Percentiles rank a stretch among this genome's conserved stretches.
Evolutionary conservation across 805 yeast species (phyloP).

Genomic region (Torulaspora gathmanii): DNA sequence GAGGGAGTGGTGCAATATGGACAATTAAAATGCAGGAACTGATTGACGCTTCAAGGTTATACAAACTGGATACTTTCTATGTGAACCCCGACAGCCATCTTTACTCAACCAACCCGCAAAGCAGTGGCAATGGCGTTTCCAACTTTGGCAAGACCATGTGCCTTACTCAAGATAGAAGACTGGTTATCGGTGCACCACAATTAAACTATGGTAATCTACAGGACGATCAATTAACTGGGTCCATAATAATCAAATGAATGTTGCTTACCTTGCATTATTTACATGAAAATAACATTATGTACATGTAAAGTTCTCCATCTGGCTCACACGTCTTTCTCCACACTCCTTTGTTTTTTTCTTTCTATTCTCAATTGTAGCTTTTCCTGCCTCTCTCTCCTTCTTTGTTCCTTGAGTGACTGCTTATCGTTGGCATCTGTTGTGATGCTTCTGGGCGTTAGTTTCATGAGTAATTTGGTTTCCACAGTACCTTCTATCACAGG

Average conservation of each 20-base stretch:
- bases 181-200: constrained; percentile 41
- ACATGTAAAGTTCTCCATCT: background rate
- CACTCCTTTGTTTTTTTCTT: constrained; percentile 18
- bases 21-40: constrained; percentile 29
- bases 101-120: constrained; percentile 16
- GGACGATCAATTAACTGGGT: constrained; percentile 34
- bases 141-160: constrained; percentile 44
- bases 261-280: constrained; percentile 2
- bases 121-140: constrained; percentile 33
- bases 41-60: constrained; percentile 15
- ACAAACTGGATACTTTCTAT: constrained; percentile 14
- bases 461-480: constrained; percentile 29
- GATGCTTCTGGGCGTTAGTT: constrained; percentile 23
- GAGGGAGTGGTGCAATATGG: constrained; percentile 45
- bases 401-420: constrained; percentile 32
- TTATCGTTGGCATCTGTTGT: constrained; percentile 26
- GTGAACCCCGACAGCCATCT: constrained; percentile 13
- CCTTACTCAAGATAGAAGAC: constrained; percentile 18
- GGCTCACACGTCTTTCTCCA: background rate
- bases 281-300: constrained; percentile 6
- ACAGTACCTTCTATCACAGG: constrained; percentile 33
- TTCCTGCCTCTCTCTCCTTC: constrained; percentile 36
- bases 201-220: constrained; percentile 35
- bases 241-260: constrained; percentile 11
- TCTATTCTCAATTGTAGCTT: constrained; percentile 29